These are phyloP conservation scores for Gnomoniopsis sp. DNA, from an alignment of 2,329 filamentous ascomycete species.

Conservation along the genomic window DNA sequence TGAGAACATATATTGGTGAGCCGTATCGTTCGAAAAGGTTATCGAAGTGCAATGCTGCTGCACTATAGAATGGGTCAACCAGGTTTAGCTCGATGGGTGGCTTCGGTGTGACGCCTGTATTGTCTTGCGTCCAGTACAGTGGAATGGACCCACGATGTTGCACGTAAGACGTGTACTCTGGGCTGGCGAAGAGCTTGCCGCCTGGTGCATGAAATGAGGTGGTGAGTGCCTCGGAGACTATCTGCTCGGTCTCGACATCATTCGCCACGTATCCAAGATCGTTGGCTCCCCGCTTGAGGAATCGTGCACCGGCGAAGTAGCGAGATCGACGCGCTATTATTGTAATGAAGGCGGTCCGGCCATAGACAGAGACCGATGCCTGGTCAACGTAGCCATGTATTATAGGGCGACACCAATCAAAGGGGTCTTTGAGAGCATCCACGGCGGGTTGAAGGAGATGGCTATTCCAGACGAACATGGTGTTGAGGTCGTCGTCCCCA, in stretches of 20 bases:
- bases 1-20: conserved; percentile 84
- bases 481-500: conserved; percentile 67
- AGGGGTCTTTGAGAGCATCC: conserved; percentile 69
- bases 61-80: conserved; percentile 93
- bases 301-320: conserved; percentile 90
- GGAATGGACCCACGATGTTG: conserved; percentile 97
- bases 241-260: conserved; percentile 98
- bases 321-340: conserved; percentile 90
- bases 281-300: conserved; percentile 91
- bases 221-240: conserved; percentile 89
- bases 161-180: conserved; percentile 92
- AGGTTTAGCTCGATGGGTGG: conserved; percentile 93
- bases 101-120: conserved; percentile 90
- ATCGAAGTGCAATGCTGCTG: conserved; percentile 91
- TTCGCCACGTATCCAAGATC: conserved; percentile 95
- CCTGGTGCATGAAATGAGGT: conserved; percentile 95
- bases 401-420: conserved; percentile 93
- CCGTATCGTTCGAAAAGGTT: conserved; percentile 92
- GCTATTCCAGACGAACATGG: conserved; percentile 98
- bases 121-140: conserved; percentile 96
- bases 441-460: conserved; percentile 78
- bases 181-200: conserved; percentile 78
- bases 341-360: conserved; percentile 84
- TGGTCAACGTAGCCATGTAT: conserved; percentile 97
- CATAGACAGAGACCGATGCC: conserved; percentile 79